phyloP scores from a whole-genome alignment of 768 basidiomycete genomes.

The Podaxis carcinomalis region DNA sequence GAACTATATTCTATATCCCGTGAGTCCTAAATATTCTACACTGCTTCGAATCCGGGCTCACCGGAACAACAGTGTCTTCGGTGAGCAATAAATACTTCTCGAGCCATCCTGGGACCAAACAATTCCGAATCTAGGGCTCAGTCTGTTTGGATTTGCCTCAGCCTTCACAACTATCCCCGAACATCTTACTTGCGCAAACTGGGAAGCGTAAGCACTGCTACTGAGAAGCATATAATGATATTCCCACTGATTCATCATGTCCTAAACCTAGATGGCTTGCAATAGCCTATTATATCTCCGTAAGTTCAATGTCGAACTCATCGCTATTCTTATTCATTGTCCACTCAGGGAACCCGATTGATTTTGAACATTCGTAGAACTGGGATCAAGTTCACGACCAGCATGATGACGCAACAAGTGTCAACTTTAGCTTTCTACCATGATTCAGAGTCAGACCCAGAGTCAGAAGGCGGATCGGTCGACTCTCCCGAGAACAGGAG shows the following conservation, averaged over 20 bases:
- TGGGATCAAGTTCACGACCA: neutral
- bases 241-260: neutral
- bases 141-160: slow-evolving; percentile 3
- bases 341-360: slow-evolving; percentile 4
- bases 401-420: slow-evolving; percentile 6
- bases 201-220: slow-evolving; percentile 3
- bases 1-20: slow-evolving; percentile 7
- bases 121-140: neutral
- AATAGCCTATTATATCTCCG: slow-evolving; percentile 3
- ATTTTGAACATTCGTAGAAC: slow-evolving; percentile 11
- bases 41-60: neutral
- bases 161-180: neutral
- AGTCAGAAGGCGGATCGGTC: neutral
- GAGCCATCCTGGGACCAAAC: neutral
- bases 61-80: neutral
- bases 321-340: neutral
- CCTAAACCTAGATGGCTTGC: neutral
- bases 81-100: neutral
- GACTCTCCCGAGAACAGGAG: neutral
- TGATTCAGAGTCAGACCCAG: neutral
- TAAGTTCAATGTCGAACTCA: neutral
- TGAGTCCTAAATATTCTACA: neutral
- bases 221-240: neutral
- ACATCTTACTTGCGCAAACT: slow-evolving; percentile 2
- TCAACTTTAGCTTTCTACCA: slow-evolving; percentile 1